Base-by-base conservation (phyloP, 306 rosid species). In the Nissolia schottii region DNA sequence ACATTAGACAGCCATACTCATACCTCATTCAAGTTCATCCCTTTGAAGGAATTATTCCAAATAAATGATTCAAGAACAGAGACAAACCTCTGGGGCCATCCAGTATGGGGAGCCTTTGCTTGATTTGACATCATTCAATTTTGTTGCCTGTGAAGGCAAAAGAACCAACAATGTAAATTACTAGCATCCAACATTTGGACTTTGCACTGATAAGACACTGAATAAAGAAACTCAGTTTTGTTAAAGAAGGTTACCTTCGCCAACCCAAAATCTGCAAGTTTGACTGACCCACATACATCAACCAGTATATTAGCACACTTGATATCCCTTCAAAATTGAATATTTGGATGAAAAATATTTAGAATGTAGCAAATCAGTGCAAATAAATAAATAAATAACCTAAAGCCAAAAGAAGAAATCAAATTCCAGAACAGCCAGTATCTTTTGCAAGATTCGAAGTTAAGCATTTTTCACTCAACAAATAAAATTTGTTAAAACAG, bases 61-160 rank as follows among this genome's bases (percentile, higher is more conserved):
- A 53, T 46, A 67, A 35, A 73, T 55, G 13, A 28, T 41, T 14
- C 50, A 58, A 73, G 77, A 61, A 45, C 24, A 67, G 73, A 64
- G 77, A 46, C 79, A 73, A 67, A 85, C 90, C 90, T 85, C 90
- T 27, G 90, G 90, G 29, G 90, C 90, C 90, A 85, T 85, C 90
- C 90, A 85, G 80, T 70, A 82, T 48, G 90, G 87, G 73, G 85
- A 77, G 75, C 90, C 90, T 77, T 85, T 85, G 73, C 83, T 80
- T 77, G 90, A 85, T 76, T 80, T 85, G 60, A 85, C 74, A 46
- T 82, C 90, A 62, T 85, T 85, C 35, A 85, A 61, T 61, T 83
- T 85, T 20, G 90, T 85, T 40, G 85, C 85, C 90, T 85, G 87
- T 19, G 19, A 66, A 77, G 60, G 67, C 11, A 41, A 67, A 70